phyloP scores from a whole-genome alignment of 768 basidiomycete species.

The Lactarius quietus region DNA sequence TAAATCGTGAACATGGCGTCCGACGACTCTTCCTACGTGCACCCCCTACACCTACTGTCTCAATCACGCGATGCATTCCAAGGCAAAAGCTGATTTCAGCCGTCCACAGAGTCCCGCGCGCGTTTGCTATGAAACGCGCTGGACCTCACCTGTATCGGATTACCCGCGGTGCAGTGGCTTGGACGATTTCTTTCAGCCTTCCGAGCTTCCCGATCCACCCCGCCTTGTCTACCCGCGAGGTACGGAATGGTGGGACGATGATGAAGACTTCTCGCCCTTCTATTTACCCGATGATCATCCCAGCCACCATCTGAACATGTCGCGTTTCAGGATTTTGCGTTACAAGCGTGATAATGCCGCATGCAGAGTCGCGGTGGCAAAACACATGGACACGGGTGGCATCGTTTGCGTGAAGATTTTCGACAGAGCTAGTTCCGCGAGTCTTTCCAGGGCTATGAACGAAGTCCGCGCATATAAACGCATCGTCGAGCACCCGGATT shows the following conservation, averaged over 20 bases:
- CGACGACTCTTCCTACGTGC: not conserved
- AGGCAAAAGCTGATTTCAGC: not conserved
- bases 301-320: not conserved
- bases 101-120: not conserved
- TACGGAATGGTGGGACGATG: constrained; percentile 11
- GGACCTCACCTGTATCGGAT: not conserved
- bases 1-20: not conserved
- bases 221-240: not conserved
- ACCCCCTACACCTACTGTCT: not conserved
- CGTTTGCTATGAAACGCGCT: not conserved
- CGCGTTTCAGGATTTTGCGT: not conserved
- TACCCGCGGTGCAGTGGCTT: not conserved
- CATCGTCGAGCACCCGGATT: not conserved
- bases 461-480: constrained; percentile 11
- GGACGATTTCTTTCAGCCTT: not conserved
- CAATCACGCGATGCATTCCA: not conserved
- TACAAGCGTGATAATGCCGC: not conserved
- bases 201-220: not conserved
- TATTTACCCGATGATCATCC: not conserved
- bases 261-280: constrained; percentile 6
- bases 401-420: constrained; percentile 9
- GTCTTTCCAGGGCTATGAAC: not conserved
- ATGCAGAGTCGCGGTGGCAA: not conserved
- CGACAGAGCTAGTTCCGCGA: not conserved
- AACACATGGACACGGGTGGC: not conserved